Percentiles rank a stretch among this genome's conserved stretches.
Conservation (phyloP, 345 rosid genomes). For the Eucalyptus cloeziana region DNA sequence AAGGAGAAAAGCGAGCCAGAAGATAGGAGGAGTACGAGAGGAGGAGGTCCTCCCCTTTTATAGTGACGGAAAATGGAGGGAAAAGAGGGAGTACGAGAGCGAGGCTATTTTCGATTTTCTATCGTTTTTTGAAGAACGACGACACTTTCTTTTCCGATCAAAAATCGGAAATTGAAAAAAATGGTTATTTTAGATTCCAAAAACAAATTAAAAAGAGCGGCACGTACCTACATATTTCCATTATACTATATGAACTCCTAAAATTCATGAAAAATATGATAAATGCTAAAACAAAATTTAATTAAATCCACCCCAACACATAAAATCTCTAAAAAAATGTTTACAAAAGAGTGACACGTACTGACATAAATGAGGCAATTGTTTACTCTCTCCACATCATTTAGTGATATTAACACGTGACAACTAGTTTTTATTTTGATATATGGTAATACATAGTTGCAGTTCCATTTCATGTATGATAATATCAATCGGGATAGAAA, state of each 20-base stretch:
- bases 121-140: accelerated
- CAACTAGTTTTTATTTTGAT: too few species aligned
- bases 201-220: neutral
- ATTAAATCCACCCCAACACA: too few species aligned
- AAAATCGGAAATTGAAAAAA: neutral
- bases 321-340: too few species aligned
- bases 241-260: too few species aligned
- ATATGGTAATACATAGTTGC: too few species aligned
- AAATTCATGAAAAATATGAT: too few species aligned
- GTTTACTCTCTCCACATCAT: too few species aligned
- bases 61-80: neutral
- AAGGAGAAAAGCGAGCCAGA: neutral
- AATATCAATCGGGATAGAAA: too few species aligned
- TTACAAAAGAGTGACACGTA: too few species aligned
- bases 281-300: too few species aligned
- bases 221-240: neutral
- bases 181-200: neutral
- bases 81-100: neutral
- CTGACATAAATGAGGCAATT: accelerated
- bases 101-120: neutral
- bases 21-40: neutral
- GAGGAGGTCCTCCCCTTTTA: neutral
- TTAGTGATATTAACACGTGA: too few species aligned
- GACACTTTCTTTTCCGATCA: neutral
- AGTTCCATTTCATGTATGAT: too few species aligned